These are phyloP conservation scores for Butyriboletus appendiculatus DNA, from an alignment of 1,284 basidiomycete genomes.

Conservation along the genomic window DNA sequence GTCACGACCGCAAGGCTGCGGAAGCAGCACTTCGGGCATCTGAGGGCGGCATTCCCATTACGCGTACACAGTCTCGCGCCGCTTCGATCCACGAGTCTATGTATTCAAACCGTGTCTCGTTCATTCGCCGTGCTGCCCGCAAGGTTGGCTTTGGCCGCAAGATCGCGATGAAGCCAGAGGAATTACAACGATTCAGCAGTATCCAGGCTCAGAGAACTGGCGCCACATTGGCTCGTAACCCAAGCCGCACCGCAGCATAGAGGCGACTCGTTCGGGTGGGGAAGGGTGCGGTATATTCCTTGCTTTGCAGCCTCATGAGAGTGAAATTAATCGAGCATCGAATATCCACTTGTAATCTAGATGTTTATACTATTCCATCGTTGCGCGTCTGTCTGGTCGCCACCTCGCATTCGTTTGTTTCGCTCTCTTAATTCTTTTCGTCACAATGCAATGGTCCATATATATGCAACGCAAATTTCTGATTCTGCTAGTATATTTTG, in stretches of 20 bases:
- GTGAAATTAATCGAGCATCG: conserved; percentile 30
- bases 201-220: conserved; percentile 83
- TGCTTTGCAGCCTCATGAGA: conserved; percentile 19
- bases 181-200: conserved; percentile 80
- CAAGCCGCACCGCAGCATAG: conserved; percentile 57
- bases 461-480: conserved; percentile 18
- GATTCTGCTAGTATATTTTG: conserved; percentile 15
- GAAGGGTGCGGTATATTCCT: conserved; percentile 25
- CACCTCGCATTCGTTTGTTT: conserved; percentile 19
- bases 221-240: conserved; percentile 75
- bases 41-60: conserved; percentile 72
- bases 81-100: conserved; percentile 92
- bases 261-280: neutral
- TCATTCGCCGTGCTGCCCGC: conserved; percentile 83
- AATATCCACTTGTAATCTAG: conserved; percentile 39
- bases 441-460: conserved; percentile 17
- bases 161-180: conserved; percentile 79
- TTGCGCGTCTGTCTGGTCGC: conserved; percentile 17
- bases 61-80: conserved; percentile 85
- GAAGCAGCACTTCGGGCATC: conserved; percentile 44
- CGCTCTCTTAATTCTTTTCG: conserved; percentile 9
- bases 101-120: conserved; percentile 91
- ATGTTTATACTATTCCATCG: conserved; percentile 32
- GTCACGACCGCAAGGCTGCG: conserved; percentile 45
- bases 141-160: conserved; percentile 85